phyloP scores from a whole-genome alignment of 1,284 basidiomycete species.

The Hemileia vastatrix region DNA sequence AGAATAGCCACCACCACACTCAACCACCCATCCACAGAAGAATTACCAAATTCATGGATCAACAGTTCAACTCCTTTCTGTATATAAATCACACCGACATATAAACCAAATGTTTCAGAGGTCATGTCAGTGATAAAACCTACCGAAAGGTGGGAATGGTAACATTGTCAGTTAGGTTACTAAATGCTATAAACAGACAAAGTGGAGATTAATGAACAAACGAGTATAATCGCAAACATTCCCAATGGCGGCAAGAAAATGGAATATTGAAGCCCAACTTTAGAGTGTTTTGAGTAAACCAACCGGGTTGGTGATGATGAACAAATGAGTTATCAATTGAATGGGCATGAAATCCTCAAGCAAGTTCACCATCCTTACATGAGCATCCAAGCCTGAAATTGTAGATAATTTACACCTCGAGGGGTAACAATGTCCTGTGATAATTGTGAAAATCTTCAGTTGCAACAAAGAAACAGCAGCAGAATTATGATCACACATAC shows the following conservation, averaged over 20 bases:
- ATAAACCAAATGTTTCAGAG: conserved; percentile 88
- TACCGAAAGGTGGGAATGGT: conserved; percentile 49
- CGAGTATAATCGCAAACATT: conserved; percentile 52
- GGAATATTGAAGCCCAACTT: conserved; percentile 76
- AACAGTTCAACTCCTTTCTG: conserved; percentile 48
- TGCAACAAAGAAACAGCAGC: neutral
- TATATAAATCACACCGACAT: conserved; percentile 52
- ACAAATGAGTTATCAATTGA: neutral
- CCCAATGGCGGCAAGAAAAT: conserved; percentile 73
- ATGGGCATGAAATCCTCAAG: neutral
- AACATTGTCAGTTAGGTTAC: conserved; percentile 55
- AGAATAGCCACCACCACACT: conserved; percentile 47
- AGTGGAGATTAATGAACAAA: too few relatives aligned
- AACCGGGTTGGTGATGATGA: neutral
- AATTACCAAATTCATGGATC: conserved; percentile 40
- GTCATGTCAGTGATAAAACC: conserved; percentile 82
- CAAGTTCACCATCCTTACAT: conserved; percentile 6
- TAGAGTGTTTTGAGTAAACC: neutral
- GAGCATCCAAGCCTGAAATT: conserved; percentile 23
- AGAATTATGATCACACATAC: conserved; percentile 1
- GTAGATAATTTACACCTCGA: conserved; percentile 14
- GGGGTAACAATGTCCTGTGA: conserved; percentile 19
- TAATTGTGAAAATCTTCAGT: neutral
- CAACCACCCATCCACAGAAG: conserved; percentile 42
- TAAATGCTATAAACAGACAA: conserved; percentile 43